phyloP scores from a whole-genome alignment of 192 early-diverging fungal genomes.

The Dissophora ornata region DNA sequence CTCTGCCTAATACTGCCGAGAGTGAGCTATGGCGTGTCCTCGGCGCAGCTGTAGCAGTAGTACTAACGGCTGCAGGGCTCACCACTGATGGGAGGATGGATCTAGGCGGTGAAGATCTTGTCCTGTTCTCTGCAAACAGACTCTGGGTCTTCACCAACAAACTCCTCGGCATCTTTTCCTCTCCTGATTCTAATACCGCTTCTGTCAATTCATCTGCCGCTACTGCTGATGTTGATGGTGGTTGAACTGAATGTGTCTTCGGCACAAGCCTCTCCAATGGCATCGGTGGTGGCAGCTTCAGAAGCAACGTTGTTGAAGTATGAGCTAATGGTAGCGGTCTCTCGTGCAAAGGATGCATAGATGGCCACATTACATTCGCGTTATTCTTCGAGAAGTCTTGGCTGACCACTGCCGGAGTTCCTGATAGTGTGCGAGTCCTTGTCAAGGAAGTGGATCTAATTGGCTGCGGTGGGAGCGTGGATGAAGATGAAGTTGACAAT shows the following conservation, averaged over 20 bases:
- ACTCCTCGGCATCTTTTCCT: neutral
- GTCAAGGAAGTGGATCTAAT: neutral
- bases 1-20: too few relatives aligned
- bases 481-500: neutral
- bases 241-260: neutral
- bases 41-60: too few relatives aligned
- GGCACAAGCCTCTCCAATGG: neutral
- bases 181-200: neutral
- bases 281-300: too few relatives aligned
- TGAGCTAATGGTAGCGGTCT: neutral
- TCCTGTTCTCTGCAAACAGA: slow-evolving; percentile 34
- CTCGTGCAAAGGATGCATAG: slow-evolving; percentile 31
- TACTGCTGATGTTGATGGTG: neutral
- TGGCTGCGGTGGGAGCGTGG: neutral
- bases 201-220: neutral
- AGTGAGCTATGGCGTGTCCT: too few relatives aligned
- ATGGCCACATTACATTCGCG: slow-evolving; percentile 23
- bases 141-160: slow-evolving; percentile 8
- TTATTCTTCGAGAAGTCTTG: neutral
- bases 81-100: too few relatives aligned
- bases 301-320: neutral
- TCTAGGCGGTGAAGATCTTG: slow-evolving; percentile 27
- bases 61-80: too few relatives aligned
- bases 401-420: too few relatives aligned
- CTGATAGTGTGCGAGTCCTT: neutral